Conservation (phyloP, 1,139 yeast species). For the Scheffersomyces stambukii region DNA sequence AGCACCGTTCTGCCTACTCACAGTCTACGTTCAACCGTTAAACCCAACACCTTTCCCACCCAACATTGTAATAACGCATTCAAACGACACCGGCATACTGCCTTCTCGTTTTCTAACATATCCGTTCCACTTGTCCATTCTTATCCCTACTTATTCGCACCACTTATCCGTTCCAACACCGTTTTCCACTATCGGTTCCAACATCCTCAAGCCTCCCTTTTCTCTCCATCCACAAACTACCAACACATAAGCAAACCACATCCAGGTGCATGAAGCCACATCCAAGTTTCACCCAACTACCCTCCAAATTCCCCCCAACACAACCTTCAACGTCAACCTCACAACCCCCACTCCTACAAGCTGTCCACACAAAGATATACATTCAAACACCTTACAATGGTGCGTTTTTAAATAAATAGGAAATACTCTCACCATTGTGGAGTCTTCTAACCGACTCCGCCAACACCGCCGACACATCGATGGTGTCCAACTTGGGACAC, state of each 20-base stretch:
- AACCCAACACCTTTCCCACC: no score
- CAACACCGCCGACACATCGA: conserved; percentile 68
- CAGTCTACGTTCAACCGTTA: no score
- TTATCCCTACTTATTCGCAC: no score
- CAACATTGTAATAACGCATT: no score
- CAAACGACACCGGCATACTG: no score
- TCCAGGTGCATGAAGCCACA: not conserved
- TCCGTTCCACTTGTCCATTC: no score
- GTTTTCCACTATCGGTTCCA: no score
- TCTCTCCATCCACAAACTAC: not conserved
- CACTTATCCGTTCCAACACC: no score
- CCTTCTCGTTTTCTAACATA: no score
- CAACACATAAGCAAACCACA: not conserved
- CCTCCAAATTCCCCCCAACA: not conserved
- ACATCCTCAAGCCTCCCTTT: no score
- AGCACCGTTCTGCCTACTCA: no score
- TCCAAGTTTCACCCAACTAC: not conserved
- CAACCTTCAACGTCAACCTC: no score
- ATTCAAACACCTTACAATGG: conserved; percentile 11
- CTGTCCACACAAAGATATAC: not conserved
- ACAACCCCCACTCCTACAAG: not conserved
- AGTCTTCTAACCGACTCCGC: conserved; percentile 80
- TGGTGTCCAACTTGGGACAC: conserved; percentile 58
- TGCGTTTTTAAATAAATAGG: conserved; percentile 61
- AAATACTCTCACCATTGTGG: conserved; percentile 80